These are phyloP conservation scores for Malania oleifera DNA, from an alignment of 164 flowering plant species.

Conservation along the genomic window DNA sequence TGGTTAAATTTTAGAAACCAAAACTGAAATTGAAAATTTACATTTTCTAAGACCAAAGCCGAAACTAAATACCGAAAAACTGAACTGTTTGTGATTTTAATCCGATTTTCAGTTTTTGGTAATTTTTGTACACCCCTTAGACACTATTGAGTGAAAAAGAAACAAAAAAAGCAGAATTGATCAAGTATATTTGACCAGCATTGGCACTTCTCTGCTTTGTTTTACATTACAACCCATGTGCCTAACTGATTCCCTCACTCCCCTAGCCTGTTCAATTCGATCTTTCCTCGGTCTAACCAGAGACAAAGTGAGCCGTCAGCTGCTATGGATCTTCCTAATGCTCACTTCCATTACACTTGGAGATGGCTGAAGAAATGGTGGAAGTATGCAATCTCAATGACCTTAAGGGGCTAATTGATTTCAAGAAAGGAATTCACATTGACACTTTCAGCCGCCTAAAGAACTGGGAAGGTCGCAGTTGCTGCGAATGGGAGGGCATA, in stretches of 20 bases:
- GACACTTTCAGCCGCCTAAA: conserved; percentile 45
- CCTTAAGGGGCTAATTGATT: conserved; percentile 35
- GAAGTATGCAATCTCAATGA: conserved; percentile 37
- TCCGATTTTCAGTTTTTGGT: too few relatives aligned
- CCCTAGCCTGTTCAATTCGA: background rate
- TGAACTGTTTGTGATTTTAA: too few relatives aligned
- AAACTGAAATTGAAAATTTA: too few relatives aligned
- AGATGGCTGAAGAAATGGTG: conserved; percentile 9
- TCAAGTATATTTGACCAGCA: too few relatives aligned
- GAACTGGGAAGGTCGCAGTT: conserved; percentile 42
- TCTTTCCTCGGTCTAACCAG: background rate
- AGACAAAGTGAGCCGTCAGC: conserved; percentile 10
- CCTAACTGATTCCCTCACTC: conserved; percentile 1
- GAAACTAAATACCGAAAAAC: too few relatives aligned
- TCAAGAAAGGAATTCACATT: conserved; percentile 38
- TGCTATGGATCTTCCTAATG: conserved; percentile 19
- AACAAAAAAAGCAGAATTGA: too few relatives aligned
- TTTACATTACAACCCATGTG: too few relatives aligned
- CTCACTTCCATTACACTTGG: conserved; percentile 15
- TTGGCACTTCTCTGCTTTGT: too few relatives aligned
- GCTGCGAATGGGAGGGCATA: conserved; percentile 65
- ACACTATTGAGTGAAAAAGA: too few relatives aligned
- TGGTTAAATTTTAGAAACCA: too few relatives aligned
- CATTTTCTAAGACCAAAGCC: too few relatives aligned
- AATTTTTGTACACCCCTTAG: too few relatives aligned